Percentiles rank a stretch among this genome's conserved stretches.
These are phyloP conservation scores for Sphagnum magellanicum DNA, from an alignment of 228 moss, liverwort and hornwort species.

Conservation along the genomic window DNA sequence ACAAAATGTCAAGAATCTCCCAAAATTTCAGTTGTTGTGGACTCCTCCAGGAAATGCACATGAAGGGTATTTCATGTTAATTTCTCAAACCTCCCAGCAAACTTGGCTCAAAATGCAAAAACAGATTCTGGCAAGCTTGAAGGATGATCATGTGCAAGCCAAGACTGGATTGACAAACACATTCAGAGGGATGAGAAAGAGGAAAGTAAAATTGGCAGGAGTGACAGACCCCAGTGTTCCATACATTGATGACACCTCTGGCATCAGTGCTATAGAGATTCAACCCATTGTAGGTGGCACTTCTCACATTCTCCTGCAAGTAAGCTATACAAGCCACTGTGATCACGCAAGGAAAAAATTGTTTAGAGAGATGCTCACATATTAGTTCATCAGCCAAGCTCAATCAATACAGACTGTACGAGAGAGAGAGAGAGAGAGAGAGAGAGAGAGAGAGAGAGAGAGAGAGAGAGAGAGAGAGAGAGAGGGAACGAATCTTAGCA, in stretches of 20 bases:
- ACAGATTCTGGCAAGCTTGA: too few relatives aligned
- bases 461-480: conserved; percentile 5
- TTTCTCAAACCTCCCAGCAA: not conserved
- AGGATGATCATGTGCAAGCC: too few relatives aligned
- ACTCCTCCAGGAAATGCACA: too few relatives aligned
- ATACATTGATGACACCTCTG: conserved; percentile 23
- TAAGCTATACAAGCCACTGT: conserved; percentile 28
- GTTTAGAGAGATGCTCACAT: not conserved
- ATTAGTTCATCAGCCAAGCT: not conserved
- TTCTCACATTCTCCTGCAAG: conserved; percentile 23
- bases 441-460: conserved; percentile 1
- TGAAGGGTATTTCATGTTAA: too few relatives aligned
- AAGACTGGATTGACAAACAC: too few relatives aligned
- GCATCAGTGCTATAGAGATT: conserved; percentile 22
- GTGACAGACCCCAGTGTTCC: conserved; percentile 22
- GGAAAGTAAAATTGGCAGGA: too few relatives aligned
- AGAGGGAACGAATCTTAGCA: not conserved
- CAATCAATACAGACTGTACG: not conserved
- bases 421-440: conserved; percentile 1
- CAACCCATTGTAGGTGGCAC: conserved; percentile 24
- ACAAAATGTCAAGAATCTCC: too few relatives aligned
- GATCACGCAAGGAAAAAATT: not conserved
- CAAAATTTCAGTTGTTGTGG: too few relatives aligned
- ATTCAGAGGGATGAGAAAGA: too few relatives aligned
- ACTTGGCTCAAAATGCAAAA: not conserved